These are phyloP conservation scores for Helicocarpus griseus DNA, from an alignment of 2,329 filamentous ascomycete genomes.

Conservation along the genomic window DNA sequence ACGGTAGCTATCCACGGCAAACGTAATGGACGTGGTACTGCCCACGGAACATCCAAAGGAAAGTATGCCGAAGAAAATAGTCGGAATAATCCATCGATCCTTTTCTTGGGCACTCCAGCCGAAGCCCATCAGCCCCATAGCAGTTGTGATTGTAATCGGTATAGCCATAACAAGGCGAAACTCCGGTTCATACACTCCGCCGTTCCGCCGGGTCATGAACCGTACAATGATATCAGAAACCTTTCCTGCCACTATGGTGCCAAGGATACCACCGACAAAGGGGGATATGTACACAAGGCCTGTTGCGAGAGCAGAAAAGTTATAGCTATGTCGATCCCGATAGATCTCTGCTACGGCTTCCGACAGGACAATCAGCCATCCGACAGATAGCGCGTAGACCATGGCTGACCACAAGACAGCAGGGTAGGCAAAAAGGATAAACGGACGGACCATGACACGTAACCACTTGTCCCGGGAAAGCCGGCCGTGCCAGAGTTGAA, in stretches of 20 bases:
- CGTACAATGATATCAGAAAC: constrained; percentile 78
- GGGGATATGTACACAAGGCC: constrained; percentile 85
- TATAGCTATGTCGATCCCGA: constrained; percentile 57
- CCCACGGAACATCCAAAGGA: constrained; percentile 88
- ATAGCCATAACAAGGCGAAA: constrained; percentile 82
- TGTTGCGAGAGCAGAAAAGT: constrained; percentile 70
- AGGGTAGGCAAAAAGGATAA: constrained; percentile 80
- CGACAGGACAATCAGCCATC: constrained; percentile 91
- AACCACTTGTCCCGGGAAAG: constrained; percentile 71
- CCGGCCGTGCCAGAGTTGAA: constrained; percentile 68
- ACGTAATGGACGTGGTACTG: constrained; percentile 85
- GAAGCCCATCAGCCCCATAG: constrained; percentile 84
- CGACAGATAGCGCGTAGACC: constrained; percentile 78
- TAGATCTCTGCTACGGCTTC: constrained; percentile 79
- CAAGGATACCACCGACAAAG: constrained; percentile 77
- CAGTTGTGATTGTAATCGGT: constrained; percentile 68
- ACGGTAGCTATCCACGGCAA: constrained; percentile 85
- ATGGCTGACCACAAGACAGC: constrained; percentile 79
- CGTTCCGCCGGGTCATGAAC: constrained; percentile 72
- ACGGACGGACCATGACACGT: constrained; percentile 66
- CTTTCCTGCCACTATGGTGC: constrained; percentile 84
- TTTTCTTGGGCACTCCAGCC: constrained; percentile 77
- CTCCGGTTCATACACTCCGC: constrained; percentile 91
- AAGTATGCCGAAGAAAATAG: constrained; percentile 82
- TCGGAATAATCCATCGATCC: constrained; percentile 83